These are phyloP conservation scores for Lasiodiplodia theobromae DNA, from an alignment of 2,329 filamentous ascomycete species.

Conservation along the genomic window DNA sequence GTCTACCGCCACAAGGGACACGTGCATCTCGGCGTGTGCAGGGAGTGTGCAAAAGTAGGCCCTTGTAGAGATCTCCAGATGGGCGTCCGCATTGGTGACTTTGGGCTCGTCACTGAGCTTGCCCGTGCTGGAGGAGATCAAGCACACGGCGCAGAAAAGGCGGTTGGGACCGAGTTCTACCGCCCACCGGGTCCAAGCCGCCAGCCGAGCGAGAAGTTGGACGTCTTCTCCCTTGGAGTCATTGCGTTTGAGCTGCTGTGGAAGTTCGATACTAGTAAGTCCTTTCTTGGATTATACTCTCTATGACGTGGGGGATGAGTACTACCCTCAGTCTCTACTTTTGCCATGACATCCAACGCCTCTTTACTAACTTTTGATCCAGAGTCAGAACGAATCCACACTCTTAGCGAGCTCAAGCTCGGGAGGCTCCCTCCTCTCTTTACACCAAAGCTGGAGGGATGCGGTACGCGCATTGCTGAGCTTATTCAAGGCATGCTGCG, in stretches of 20 bases:
- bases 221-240: conserved; percentile 68
- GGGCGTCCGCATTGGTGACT: conserved; percentile 71
- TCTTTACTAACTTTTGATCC: not conserved
- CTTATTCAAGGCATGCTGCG: conserved; percentile 44
- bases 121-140: conserved; percentile 44
- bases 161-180: conserved; percentile 69
- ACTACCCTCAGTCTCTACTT: not conserved
- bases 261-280: conserved; percentile 53
- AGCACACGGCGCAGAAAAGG: conserved; percentile 44
- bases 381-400: conserved; percentile 49
- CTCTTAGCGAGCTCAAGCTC: conserved; percentile 43
- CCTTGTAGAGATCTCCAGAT: conserved; percentile 47
- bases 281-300: not conserved
- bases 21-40: conserved; percentile 56
- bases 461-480: conserved; percentile 36
- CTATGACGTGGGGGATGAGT: not conserved
- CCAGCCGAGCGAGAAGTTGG: conserved; percentile 59
- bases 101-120: conserved; percentile 68
- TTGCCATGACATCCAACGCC: conserved; percentile 28
- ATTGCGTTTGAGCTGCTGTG: conserved; percentile 69
- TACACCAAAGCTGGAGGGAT: conserved; percentile 34
- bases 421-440: conserved; percentile 43
- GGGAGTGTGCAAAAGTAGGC: conserved; percentile 49
- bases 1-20: conserved; percentile 50
- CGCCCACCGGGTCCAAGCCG: conserved; percentile 54